Evolutionary conservation across 2,329 filamentous ascomycete genomes (phyloP).

Genomic region (Phialocephala sp.): DNA sequence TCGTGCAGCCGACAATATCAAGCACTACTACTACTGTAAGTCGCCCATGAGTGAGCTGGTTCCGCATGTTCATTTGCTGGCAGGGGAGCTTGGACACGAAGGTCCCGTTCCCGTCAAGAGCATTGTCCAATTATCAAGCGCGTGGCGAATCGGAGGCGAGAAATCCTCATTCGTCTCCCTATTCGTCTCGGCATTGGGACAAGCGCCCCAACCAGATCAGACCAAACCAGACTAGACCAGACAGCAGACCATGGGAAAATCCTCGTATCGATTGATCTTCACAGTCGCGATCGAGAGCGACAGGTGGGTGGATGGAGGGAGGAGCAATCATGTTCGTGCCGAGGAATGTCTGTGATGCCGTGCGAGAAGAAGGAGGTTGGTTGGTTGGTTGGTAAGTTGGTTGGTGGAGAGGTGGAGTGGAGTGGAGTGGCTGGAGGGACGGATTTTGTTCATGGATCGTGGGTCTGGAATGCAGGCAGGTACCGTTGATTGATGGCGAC

Average conservation of each 20-base stretch:
- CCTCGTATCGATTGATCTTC: no score
- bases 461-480: neutral
- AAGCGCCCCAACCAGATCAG: no score
- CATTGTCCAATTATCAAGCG: constrained; percentile 2
- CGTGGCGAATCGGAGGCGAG: constrained; percentile 11
- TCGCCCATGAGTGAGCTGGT: no score
- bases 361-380: neutral
- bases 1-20: neutral
- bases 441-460: neutral
- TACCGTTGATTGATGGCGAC: neutral
- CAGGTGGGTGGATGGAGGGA: no score
- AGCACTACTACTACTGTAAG: no score
- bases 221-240: no score
- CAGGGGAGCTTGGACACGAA: neutral
- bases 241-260: no score
- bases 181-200: neutral
- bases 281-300: no score
- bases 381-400: neutral
- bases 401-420: neutral
- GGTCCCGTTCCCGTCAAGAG: neutral
- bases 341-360: no score
- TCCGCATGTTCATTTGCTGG: neutral
- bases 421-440: neutral
- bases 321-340: no score
- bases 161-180: neutral